Conservation (phyloP, 2,329 filamentous ascomycete species). For the Aureobasidium uvarum region DNA sequence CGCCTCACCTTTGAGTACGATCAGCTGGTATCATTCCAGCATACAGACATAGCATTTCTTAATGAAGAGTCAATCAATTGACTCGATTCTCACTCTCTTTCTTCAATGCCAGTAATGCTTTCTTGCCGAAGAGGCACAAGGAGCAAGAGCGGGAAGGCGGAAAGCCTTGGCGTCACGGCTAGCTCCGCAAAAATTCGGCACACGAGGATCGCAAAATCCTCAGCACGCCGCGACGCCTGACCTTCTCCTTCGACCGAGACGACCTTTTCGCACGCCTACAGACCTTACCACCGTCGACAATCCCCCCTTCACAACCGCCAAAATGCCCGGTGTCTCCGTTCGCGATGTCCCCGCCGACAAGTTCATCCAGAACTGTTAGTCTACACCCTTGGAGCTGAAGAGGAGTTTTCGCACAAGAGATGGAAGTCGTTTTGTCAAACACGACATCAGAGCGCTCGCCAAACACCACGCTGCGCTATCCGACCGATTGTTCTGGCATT, state of each 20-base stretch:
- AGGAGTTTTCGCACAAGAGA: constrained; percentile 20
- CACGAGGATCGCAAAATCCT: constrained; percentile 16
- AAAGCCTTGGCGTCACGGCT: constrained; percentile 11
- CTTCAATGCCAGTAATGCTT: background rate
- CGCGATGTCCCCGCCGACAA: constrained; percentile 60
- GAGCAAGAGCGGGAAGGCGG: background rate
- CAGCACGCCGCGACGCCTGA: background rate
- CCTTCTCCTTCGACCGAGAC: constrained; percentile 16
- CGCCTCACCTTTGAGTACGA: background rate
- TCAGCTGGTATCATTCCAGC: background rate
- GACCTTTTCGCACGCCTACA: constrained; percentile 20
- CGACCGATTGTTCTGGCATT: background rate
- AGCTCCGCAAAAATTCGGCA: constrained; percentile 14
- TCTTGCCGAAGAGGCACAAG: background rate
- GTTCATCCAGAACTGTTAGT: constrained; percentile 74
- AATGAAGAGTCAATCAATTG: background rate
- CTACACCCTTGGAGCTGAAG: constrained; percentile 8
- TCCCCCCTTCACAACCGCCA: constrained; percentile 53
- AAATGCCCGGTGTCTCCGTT: constrained; percentile 73
- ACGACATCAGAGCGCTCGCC: background rate
- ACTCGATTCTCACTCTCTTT: background rate
- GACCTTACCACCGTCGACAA: constrained; percentile 27
- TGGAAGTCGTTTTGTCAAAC: background rate
- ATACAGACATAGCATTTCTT: background rate
- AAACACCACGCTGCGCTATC: background rate